Base-by-base conservation (phyloP, 2,329 filamentous ascomycete genomes). In the Xylariaceae sp. region DNA sequence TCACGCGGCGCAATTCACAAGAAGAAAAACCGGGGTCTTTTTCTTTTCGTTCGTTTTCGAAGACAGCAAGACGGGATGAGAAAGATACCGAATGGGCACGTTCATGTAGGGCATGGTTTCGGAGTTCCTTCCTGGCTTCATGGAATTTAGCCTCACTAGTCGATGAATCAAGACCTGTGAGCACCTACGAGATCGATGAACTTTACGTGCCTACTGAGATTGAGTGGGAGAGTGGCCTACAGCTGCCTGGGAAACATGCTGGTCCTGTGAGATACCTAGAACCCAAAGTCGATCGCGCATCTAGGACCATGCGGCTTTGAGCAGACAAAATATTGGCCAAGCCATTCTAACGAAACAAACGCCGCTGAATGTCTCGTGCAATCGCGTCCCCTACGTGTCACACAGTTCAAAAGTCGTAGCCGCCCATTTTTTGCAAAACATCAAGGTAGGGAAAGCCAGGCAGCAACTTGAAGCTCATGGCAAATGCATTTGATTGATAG, bases 71-170 rank as follows among this genome's bases (percentile, higher is more conserved):
- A 53, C 56, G 59, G 23, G 60, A 58, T 60, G 60, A 62, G 59
- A 56, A 62, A 51, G 67, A 71, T 70, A 71, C 67, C 68, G 69
- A 67, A 67, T 66, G 64, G 74, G 63, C 60, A 61, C 63, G 70
- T 74, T 74, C 70, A 72, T 72, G 74, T 72, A 74, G 74, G 74
- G 74, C 75, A 75, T 75, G 72, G 73, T 75, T 76, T 72, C 73
- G 75, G 75, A 76, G 74, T 76, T 75, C 70, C 68, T 30, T 73
- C 66, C 67, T 69, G 69, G 68, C 68, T 71, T 71, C 68, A 73
- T 75, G 73, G 72, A 72, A 72, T 75, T 73, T 74, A 76, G 73
- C 71, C 75, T 76, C 73, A 71, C 71, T 71, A 69, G 72, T 73
- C 72, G 71, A 69, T 70, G 68, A 74, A 75, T 75, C 71, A 70